Conservation (phyloP, 139 green algal genomes). For the Chlamydomonas urium region DNA sequence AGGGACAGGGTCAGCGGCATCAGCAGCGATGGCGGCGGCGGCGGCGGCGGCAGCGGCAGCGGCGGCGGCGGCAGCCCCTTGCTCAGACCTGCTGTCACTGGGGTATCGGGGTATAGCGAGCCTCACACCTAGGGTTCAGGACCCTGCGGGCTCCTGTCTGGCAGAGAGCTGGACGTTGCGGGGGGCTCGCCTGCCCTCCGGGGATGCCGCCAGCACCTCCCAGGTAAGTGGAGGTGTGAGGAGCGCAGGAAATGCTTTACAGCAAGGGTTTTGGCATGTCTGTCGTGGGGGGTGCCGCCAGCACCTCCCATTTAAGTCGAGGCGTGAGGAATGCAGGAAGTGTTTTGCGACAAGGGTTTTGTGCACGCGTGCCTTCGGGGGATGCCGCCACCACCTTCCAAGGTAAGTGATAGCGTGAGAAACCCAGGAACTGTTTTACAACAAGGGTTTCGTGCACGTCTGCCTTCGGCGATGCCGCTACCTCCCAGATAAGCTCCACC, state of each 20-base stretch:
- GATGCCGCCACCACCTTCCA: too few species aligned
- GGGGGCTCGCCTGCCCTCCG: background rate
- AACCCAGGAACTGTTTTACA: too few species aligned
- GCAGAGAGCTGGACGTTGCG: constrained; percentile 17
- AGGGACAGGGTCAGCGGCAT: too few species aligned
- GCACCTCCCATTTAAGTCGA: too few species aligned
- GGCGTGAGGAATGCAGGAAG: background rate
- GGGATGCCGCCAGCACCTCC: background rate
- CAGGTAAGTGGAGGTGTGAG: background rate
- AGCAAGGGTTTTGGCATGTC: background rate
- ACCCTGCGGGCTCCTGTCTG: background rate
- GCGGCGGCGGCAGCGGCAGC: background rate
- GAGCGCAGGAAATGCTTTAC: too few species aligned
- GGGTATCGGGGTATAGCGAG: background rate
- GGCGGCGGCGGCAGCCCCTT: background rate
- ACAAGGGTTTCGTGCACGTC: too few species aligned
- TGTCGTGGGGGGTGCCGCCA: background rate
- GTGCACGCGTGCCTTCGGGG: too few species aligned
- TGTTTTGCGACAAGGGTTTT: background rate
- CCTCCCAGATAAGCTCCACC: too few species aligned
- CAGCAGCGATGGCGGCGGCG: background rate
- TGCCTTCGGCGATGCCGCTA: too few species aligned
- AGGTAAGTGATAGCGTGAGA: too few species aligned
- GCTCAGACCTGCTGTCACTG: background rate
- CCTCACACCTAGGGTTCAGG: constrained; percentile 17